phyloP scores from a whole-genome alignment of 2,329 filamentous ascomycete genomes.

The Talaromyces piceae region DNA sequence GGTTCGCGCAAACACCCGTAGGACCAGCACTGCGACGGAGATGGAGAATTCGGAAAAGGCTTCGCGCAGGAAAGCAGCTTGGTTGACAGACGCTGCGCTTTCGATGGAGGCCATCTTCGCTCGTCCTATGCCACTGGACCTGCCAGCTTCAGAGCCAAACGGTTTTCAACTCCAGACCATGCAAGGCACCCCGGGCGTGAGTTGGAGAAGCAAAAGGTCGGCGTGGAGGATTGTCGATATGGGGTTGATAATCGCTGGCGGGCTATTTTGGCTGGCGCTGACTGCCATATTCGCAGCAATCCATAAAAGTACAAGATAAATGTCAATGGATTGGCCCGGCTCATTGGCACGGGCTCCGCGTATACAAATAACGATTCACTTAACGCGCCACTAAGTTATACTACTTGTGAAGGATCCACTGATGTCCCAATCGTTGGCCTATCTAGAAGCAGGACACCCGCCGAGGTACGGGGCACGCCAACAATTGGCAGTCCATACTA shows the following conservation, averaged over 20 bases:
- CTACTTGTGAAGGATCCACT: background rate
- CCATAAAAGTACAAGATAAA: background rate
- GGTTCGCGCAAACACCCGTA: constrained; percentile 34
- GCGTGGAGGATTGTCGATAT: background rate
- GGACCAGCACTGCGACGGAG: constrained; percentile 30
- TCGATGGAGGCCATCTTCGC: background rate
- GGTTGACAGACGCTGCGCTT: background rate
- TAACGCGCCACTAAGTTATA: no score
- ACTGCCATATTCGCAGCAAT: background rate
- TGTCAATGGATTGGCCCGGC: background rate
- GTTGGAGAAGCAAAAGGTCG: background rate
- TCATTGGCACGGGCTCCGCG: background rate
- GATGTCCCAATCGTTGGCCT: background rate
- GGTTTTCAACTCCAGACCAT: background rate
- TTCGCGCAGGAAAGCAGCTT: constrained; percentile 30
- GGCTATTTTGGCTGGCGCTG: background rate
- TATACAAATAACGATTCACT: background rate
- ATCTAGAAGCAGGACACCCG: background rate
- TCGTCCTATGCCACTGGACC: background rate
- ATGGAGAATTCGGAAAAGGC: constrained; percentile 40
- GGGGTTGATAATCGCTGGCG: background rate
- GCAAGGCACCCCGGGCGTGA: background rate
- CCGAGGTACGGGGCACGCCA: background rate
- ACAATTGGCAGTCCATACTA: background rate
- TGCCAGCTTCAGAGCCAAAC: background rate